A percentile compares a stretch with the other conserved stretches of the same genome.
phyloP scores from a whole-genome alignment of 768 basidiomycete genomes.

The Xerocomellus amylosporus region DNA sequence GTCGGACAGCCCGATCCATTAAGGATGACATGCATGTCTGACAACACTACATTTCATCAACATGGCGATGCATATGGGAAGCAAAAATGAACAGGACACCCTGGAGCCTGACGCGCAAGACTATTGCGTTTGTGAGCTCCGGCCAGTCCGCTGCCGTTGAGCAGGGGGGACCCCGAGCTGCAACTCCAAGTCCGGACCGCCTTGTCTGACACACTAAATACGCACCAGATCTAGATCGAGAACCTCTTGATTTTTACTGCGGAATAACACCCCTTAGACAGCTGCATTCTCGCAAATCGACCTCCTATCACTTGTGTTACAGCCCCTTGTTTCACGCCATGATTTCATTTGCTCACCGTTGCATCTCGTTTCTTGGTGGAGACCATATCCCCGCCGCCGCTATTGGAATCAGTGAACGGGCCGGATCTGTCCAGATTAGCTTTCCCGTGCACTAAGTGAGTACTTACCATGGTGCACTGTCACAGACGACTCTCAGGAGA shows the following conservation, averaged over 20 bases:
- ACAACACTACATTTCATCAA: too few species aligned
- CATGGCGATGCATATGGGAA: not conserved
- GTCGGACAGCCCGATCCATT: not conserved
- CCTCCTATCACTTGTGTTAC: too few species aligned
- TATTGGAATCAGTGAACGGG: conserved; percentile 3
- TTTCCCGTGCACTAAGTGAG: not conserved
- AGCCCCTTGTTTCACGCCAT: not conserved
- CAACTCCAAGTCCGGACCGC: not conserved
- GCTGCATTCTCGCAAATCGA: not conserved
- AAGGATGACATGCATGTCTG: too few species aligned
- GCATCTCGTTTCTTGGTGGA: not conserved
- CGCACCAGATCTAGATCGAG: not conserved
- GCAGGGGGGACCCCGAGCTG: too few species aligned
- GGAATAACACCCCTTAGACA: not conserved
- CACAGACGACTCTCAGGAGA: too few species aligned
- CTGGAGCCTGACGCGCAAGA: not conserved
- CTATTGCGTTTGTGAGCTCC: not conserved
- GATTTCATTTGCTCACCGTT: not conserved
- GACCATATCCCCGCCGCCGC: not conserved
- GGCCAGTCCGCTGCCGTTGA: too few species aligned
- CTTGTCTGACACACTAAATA: not conserved
- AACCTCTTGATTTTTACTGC: not conserved
- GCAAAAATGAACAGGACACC: not conserved
- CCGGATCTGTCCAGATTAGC: not conserved
- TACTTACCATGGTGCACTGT: too few species aligned